Evolutionary conservation across 2,329 filamentous ascomycete species (phyloP).

Genomic region (Apiospora malaysiana): DNA sequence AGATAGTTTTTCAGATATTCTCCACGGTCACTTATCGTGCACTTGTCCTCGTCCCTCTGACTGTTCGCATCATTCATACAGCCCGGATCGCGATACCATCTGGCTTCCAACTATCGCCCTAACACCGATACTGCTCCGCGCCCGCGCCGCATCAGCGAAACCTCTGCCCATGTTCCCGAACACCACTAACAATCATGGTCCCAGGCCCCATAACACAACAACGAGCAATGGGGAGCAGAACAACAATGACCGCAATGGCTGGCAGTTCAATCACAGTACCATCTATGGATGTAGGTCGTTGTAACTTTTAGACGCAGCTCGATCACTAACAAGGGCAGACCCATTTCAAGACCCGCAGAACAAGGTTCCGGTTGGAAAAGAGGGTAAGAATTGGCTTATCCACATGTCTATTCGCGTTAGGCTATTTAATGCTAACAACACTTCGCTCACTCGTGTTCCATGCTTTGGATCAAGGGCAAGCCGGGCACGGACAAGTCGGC

Average conservation of each 20-base stretch:
- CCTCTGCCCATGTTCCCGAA: neutral
- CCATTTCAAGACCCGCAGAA: too few relatives aligned
- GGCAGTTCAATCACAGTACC: slow-evolving; percentile 11
- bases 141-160: neutral
- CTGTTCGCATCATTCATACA: neutral
- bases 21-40: neutral
- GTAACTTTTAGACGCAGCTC: neutral
- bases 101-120: neutral
- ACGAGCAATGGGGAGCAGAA: neutral
- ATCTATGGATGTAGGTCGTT: neutral
- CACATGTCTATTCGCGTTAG: too few relatives aligned
- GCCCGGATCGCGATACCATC: neutral
- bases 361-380: too few relatives aligned
- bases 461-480: slow-evolving; percentile 39
- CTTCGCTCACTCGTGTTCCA: slow-evolving; percentile 27
- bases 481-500: slow-evolving; percentile 37
- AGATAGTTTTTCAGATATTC: too few relatives aligned
- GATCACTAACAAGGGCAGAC: too few relatives aligned
- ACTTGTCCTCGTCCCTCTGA: neutral
- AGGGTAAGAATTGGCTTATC: too few relatives aligned
- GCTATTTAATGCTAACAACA: too few relatives aligned
- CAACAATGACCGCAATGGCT: neutral
- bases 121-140: neutral
- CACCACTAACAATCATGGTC: neutral
- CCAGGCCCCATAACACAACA: neutral